Evolutionary conservation across 371 early-diverging fungal species (phyloP), one percentile per base, ranked within the genome.

Genomic region (Mortierella sp.): DNA sequence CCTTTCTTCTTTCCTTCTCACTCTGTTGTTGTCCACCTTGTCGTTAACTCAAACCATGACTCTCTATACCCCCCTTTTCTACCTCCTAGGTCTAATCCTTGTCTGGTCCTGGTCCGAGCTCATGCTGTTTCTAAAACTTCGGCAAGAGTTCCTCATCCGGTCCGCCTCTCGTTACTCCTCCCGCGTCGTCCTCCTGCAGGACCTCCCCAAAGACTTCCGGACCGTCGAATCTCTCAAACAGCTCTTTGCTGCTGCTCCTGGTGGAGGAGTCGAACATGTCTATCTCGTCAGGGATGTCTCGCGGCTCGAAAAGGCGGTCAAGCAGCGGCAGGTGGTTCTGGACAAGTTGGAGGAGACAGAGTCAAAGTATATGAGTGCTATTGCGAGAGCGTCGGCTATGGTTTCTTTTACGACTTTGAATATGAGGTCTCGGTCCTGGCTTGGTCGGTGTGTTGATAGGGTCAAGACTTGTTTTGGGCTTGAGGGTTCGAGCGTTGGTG

Each of bases 41-140:
- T 1, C 29, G 16, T 63, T 14, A 3, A 63, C 32, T 63, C 32
- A 49, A 18, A 49, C 49, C 18, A 63, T 63, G 16, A 63, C 60
- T 14, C 4, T 29, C 60, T 32, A 35, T 32, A 6, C 63, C 35
- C 63, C 63, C 63, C 11, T 63, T 6, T 18, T 32, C 24, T n/a
- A 27, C 54, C 21, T 32, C 24, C 1, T 29, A 82, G 82, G 51
- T n/a, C 32, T 82, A 32, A 63, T 74, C 21, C 32, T 71, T 32
- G 38, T 63, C 4, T 82, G 82, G 82, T 29, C 73, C 7, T 82
- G 82, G 82, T 71, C 70, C 18, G 82, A 82, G 71, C 63, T 82
- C 18, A 71, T 76, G 78, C 49, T 74, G 54, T 82, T 60, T 51
- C 75, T 82, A 18, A 77, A 77, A 48, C 54, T 82, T n/a, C 82